A percentile compares a stretch with the other conserved stretches of the same genome.
Evolutionary conservation across 352 stramenopile species (phyloP).

Genomic region (Phytophthora cactorum): DNA sequence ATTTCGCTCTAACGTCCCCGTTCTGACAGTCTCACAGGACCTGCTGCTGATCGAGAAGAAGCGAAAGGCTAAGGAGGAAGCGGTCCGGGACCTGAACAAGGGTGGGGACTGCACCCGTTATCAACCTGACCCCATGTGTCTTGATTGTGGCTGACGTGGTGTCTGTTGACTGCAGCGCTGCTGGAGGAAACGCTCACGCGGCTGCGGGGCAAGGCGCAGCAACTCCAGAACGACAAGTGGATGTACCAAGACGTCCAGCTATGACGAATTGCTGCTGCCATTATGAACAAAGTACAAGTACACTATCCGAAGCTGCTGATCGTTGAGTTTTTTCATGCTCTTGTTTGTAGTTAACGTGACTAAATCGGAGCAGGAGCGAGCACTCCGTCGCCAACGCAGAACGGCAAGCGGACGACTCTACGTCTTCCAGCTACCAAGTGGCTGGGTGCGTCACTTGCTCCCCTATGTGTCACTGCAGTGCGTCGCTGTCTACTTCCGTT

Average conservation of each 20-base stretch:
- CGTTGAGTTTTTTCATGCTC: constrained; percentile 24
- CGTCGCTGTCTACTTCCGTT: constrained; percentile 17
- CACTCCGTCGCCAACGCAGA: constrained; percentile 4
- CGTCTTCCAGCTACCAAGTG: constrained; percentile 39
- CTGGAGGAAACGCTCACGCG: constrained; percentile 61
- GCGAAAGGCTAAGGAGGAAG: constrained; percentile 53
- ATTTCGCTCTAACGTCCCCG: not conserved
- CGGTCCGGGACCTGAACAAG: constrained; percentile 49
- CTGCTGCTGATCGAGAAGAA: constrained; percentile 66
- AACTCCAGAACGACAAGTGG: constrained; percentile 78
- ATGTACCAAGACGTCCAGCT: constrained; percentile 76
- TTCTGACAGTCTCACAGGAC: constrained; percentile 33
- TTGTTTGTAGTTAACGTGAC: constrained; percentile 45
- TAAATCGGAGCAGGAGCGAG: constrained; percentile 18
- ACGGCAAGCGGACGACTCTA: constrained; percentile 13
- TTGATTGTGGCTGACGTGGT: constrained; percentile 4
- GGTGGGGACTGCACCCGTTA: constrained; percentile 29
- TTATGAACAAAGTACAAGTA: constrained; percentile 3
- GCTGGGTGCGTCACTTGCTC: constrained; percentile 19
- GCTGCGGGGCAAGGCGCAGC: constrained; percentile 56
- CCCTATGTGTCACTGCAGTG: constrained; percentile 2
- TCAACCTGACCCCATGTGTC: constrained; percentile 10
- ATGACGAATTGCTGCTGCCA: constrained; percentile 15
- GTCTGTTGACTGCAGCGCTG: constrained; percentile 36
- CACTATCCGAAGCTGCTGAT: not conserved